Evolutionary conservation across 2,329 filamentous ascomycete species (phyloP).

Genomic region (Trichoderma atroviride): DNA sequence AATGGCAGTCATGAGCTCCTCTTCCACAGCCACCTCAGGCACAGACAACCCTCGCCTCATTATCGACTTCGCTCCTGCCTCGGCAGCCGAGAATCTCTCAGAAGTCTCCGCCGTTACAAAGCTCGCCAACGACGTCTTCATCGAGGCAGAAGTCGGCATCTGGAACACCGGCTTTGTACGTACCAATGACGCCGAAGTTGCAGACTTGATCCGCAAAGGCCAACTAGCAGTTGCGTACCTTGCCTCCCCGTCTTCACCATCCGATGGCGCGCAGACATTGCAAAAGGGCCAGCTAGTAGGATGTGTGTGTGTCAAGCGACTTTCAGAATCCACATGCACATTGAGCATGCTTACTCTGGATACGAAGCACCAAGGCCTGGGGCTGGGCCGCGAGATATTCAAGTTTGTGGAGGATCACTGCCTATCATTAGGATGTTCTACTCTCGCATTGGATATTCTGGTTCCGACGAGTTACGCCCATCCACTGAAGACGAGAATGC

Average conservation of each 20-base stretch:
- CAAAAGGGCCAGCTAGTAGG: conserved; percentile 30
- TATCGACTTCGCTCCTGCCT: conserved; percentile 31
- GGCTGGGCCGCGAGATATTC: conserved; percentile 33
- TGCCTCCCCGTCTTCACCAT: not conserved
- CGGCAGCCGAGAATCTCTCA: conserved; percentile 30
- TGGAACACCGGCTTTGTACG: conserved; percentile 36
- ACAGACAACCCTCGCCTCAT: conserved; percentile 12
- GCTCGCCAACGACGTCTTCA: conserved; percentile 37
- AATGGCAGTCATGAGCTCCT: not conserved
- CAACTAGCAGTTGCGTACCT: conserved; percentile 35
- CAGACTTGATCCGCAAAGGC: conserved; percentile 30
- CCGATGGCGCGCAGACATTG: not conserved
- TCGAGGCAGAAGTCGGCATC: conserved; percentile 34
- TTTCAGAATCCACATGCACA: conserved; percentile 30
- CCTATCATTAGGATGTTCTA: conserved; percentile 33
- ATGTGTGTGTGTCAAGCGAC: conserved; percentile 35
- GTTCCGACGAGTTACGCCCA: conserved; percentile 35
- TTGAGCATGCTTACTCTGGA: conserved; percentile 39
- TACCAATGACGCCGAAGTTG: conserved; percentile 32
- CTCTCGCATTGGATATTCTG: conserved; percentile 38
- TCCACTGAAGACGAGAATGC: conserved; percentile 34
- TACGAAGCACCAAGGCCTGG: conserved; percentile 31
- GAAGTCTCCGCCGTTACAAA: conserved; percentile 29
- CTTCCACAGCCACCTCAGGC: not conserved
- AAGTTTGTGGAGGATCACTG: conserved; percentile 37